phyloP scores from a whole-genome alignment of 129 eudicot genomes.

The Glebionis coronaria region DNA sequence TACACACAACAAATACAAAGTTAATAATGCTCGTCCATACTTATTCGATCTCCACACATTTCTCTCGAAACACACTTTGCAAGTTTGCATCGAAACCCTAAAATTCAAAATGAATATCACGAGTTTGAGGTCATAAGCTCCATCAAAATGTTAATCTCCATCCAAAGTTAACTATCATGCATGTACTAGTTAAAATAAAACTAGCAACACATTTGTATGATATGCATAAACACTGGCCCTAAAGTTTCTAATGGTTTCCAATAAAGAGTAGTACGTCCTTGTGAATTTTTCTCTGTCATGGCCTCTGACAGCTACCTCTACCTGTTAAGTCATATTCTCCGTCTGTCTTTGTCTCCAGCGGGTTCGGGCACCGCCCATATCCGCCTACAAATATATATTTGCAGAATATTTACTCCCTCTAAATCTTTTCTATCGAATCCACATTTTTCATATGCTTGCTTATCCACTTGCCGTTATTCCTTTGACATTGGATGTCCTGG shows the following conservation, averaged over 20 bases:
- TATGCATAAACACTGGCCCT: conserved; percentile 3
- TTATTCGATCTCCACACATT: too few species aligned
- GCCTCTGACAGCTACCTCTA: conserved; percentile 26
- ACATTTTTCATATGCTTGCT: conserved; percentile 28
- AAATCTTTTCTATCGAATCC: conserved; percentile 3
- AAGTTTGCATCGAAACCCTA: not conserved
- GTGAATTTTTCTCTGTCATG: not conserved
- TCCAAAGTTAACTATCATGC: too few species aligned
- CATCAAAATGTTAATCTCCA: too few species aligned
- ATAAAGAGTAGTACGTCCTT: not conserved
- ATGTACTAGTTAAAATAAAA: too few species aligned
- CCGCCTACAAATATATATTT: conserved; percentile 31
- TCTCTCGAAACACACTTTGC: too few species aligned
- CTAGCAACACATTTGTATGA: too few species aligned
- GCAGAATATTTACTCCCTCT: not conserved
- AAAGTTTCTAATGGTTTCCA: conserved; percentile 4
- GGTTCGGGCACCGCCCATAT: conserved; percentile 31
- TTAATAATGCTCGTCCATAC: too few species aligned
- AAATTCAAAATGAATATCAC: not conserved
- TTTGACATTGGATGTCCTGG: not conserved
- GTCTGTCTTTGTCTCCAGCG: conserved; percentile 29
- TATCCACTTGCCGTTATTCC: not conserved
- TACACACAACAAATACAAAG: too few species aligned
- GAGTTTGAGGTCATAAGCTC: too few species aligned
- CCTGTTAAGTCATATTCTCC: conserved; percentile 25